phyloP scores from a whole-genome alignment of 495 filamentous ascomycete species.

The Lentithecium fluviatile region DNA sequence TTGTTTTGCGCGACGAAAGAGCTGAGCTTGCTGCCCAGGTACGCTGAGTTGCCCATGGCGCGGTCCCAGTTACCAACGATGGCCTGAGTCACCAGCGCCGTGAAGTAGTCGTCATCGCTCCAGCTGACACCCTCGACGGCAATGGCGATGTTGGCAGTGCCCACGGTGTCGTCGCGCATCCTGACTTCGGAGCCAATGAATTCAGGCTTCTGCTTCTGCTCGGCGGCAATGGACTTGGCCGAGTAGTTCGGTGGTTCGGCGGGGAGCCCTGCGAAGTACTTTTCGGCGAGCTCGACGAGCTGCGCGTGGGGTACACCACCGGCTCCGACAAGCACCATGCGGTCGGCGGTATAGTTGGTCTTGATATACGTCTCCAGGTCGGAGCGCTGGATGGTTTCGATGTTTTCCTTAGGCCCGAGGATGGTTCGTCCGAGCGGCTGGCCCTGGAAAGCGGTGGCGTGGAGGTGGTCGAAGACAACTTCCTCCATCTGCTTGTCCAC shows the following conservation, averaged over 20 bases:
- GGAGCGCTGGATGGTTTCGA: slow-evolving; percentile 85
- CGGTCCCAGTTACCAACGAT: slow-evolving; percentile 99
- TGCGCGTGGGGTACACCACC: slow-evolving; percentile 91
- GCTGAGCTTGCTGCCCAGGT: slow-evolving; percentile 97
- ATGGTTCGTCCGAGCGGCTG: slow-evolving; percentile 98
- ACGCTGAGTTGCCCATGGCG: slow-evolving; percentile 93
- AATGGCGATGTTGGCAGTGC: slow-evolving; percentile 95
- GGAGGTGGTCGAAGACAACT: slow-evolving; percentile 98
- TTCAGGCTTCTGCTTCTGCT: slow-evolving; percentile 82
- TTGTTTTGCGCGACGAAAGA: slow-evolving; percentile 86
- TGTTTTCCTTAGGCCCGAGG: slow-evolving; percentile 96
- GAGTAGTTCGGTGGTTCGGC: slow-evolving; percentile 68
- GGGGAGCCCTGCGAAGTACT: slow-evolving; percentile 82
- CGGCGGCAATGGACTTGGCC: slow-evolving; percentile 59
- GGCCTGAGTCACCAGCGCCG: slow-evolving; percentile 92
- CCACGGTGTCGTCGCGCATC: slow-evolving; percentile 92
- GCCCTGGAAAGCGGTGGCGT: slow-evolving; percentile 94
- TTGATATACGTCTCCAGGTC: slow-evolving; percentile 96
- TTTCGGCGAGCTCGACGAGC: slow-evolving; percentile 92
- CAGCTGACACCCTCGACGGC: slow-evolving; percentile 99
- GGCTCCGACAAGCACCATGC: slow-evolving; percentile 96
- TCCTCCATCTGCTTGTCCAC: slow-evolving; percentile 99
- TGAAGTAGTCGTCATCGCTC: slow-evolving; percentile 99
- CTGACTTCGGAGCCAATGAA: slow-evolving; percentile 96
- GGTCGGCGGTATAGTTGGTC: slow-evolving; percentile 98